Evolutionary conservation across 371 early-diverging fungal genomes (phyloP), one percentile per base, ranked within the genome.

Genomic region (Nosema muscidifuracis): DNA sequence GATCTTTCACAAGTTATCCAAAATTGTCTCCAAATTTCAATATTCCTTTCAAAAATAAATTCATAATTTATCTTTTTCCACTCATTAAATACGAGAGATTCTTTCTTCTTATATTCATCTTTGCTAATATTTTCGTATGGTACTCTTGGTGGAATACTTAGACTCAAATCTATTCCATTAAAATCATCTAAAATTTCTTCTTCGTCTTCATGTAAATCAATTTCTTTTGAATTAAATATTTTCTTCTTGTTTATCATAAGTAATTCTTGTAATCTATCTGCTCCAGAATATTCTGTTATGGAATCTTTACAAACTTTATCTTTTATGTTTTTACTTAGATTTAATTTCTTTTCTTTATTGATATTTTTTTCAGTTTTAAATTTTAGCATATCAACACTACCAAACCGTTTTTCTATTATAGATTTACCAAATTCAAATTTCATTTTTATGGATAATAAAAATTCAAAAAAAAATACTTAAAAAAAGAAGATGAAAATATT

Each of bases 11-110:
- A 90, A 43, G 97, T 95, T 31, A 97, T 87, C 97, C 97, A 97
- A 61, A 99, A 86, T 83, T 99, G 97, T 58, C 96, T 87, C 99
- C 99, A 98, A 33, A 97, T 92, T 85, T 97, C 96, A 26, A 97
- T 76, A 83, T 99, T 99, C 74, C 92, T 89, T 83, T 99, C 99
- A 79, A 91, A 97, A 20, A 97, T 94, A 0, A 55, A 53, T 10
- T 42, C 44, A 63, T 70, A 67, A 64, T 81, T 68, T 0, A 40
- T 38, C 9, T 58, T 55, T 60, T 79, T 79, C 83, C 83, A 83
- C 3, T 40, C 13, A 47, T 76, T 79, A 68, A 83, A 83, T 24
- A 71, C 63, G 36, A 34, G 62, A 43, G 47, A 28, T 74, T 83
- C 83, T 22, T 74, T 65, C 2, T 77, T 65, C 31, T 75, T 73